Evolutionary conservation across 768 basidiomycete species (phyloP), one percentile per base, ranked within the genome.

Genomic region (Pulveroboletus ravenelii): DNA sequence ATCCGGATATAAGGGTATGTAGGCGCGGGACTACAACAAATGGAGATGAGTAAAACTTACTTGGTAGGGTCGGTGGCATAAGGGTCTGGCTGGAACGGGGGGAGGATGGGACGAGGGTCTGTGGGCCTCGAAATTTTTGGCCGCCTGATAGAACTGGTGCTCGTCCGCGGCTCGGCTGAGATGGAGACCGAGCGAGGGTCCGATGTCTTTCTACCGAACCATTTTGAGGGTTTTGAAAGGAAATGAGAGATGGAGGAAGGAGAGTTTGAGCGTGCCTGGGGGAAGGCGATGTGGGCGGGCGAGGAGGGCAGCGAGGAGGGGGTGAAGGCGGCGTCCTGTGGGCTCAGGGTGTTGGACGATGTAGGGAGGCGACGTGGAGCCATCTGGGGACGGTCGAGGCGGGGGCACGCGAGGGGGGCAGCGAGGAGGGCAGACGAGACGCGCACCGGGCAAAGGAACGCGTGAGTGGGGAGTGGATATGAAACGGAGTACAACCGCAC

Each of bases 71-170:
- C 72, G 46, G 70, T 63, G 35, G 71, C 70, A 57, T 80, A 79
- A 2, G 69, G 71, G 56, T 86, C 81, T 17, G 65, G 60, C 55
- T 70, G 70, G 40, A 75, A 56, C 15, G 66, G 69, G 3, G 69
- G 56, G 55, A 86, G 67, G 47, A 91, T 85, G 3, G 87, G 89
- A 18, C 89, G 72, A 9, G 87, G 89, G 59, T 91, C 89, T 5
- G 87, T 89, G 1, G 89, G 89, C 41, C 84, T 82, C 30, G 89
- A 91, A 34, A 91, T 92, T 74, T 89, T 90, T 47, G 81, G 85
- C 54, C 85, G 88, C 53, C 85, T 69, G 44, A 66, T 55, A 3
- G 77, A 76, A 45, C 75, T 74, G 13, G 65, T 71, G 53, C 78
- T 82, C 1, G 76, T 56, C 51, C 81, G 70, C 1, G 80, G 76